phyloP scores from a whole-genome alignment of 768 basidiomycete species.

The Arthromyces matolae region DNA sequence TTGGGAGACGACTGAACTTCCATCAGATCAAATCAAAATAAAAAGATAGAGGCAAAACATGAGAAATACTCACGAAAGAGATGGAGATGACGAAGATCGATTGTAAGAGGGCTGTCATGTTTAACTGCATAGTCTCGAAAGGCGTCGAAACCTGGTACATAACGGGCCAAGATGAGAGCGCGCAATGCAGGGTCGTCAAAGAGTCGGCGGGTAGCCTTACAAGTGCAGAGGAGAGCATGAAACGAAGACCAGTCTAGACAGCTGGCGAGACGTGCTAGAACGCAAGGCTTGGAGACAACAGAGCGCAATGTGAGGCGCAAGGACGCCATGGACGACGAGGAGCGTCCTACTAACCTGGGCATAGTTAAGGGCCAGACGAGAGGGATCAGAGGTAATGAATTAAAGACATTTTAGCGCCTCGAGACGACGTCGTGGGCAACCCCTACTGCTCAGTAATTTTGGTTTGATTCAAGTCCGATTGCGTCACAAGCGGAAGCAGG shows the following conservation, averaged over 20 bases:
- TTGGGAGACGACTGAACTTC: constrained; percentile 57
- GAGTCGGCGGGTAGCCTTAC: constrained; percentile 26
- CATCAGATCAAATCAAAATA: constrained; percentile 11
- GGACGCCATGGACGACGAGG: not conserved
- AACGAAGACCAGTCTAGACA: constrained; percentile 37
- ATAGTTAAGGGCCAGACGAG: constrained; percentile 2
- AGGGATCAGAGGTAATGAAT: not conserved
- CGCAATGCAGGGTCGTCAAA: constrained; percentile 27
- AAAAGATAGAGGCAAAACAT: too few relatives aligned
- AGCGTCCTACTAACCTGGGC: not conserved
- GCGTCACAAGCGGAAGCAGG: constrained; percentile 7
- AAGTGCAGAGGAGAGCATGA: constrained; percentile 37
- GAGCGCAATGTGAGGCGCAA: not conserved
- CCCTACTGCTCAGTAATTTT: constrained; percentile 3
- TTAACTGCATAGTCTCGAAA: constrained; percentile 40
- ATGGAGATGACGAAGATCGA: constrained; percentile 58
- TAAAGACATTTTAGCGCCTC: constrained; percentile 12
- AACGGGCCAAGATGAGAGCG: constrained; percentile 43
- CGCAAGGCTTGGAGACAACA: constrained; percentile 17
- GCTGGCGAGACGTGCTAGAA: constrained; percentile 26
- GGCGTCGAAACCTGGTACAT: constrained; percentile 54
- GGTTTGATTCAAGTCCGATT: constrained; percentile 8
- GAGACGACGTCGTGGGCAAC: constrained; percentile 8
- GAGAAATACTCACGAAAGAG: constrained; percentile 60
- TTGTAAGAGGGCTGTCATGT: constrained; percentile 41